Percentiles rank a stretch among this genome's conserved stretches.
These are phyloP conservation scores for Plasmopara muralis DNA, from an alignment of 352 stramenopile species.

Conservation along the genomic window DNA sequence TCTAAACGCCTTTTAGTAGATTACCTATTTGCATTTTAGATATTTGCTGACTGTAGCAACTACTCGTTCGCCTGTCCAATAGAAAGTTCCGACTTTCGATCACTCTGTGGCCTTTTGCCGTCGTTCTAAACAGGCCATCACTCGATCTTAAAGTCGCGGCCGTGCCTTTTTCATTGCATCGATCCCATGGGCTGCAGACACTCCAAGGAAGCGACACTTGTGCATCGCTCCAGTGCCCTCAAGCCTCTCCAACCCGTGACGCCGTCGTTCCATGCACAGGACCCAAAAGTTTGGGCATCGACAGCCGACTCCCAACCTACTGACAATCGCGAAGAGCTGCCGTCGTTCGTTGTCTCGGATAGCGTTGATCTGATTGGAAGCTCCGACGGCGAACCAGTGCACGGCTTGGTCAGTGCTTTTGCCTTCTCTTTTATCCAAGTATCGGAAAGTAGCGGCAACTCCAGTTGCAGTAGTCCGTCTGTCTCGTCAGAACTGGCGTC, in stretches of 20 bases:
- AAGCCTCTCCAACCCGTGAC: constrained; percentile 24
- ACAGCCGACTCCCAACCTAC: constrained; percentile 22
- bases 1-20: no score
- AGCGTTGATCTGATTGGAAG: constrained; percentile 37
- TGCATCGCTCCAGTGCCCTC: constrained; percentile 9
- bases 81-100: constrained; percentile 15
- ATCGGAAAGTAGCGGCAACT: constrained; percentile 31
- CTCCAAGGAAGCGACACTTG: constrained; percentile 34
- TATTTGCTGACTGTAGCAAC: no score
- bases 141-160: neutral
- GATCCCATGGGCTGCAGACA: constrained; percentile 51
- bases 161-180: no score
- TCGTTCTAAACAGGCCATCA: neutral
- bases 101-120: neutral
- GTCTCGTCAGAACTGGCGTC: constrained; percentile 11
- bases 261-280: constrained; percentile 24
- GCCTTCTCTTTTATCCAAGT: constrained; percentile 73
- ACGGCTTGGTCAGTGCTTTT: constrained; percentile 50
- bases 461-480: constrained; percentile 15
- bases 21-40: no score
- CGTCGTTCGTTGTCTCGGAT: constrained; percentile 43
- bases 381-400: constrained; percentile 51
- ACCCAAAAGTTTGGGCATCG: constrained; percentile 8
- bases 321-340: constrained; percentile 29
- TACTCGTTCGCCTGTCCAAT: constrained; percentile 17